Percentiles rank a stretch among this genome's conserved stretches.
phyloP scores from a whole-genome alignment of 139 green algal species.

The Chlorella ohadii region DNA sequence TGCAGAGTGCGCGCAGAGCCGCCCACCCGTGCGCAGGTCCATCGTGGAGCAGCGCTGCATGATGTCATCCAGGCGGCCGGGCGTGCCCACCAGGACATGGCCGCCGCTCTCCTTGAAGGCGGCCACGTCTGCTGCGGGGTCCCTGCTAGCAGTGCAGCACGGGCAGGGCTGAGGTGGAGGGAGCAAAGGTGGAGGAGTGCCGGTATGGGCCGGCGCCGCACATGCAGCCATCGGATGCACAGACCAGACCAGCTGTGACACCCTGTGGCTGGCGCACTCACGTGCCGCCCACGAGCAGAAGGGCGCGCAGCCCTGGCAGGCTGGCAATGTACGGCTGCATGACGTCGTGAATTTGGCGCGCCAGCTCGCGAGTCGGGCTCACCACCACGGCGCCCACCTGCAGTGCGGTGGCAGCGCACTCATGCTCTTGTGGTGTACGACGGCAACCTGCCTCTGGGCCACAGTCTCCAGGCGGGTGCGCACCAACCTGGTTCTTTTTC shows the following conservation, averaged over 20 bases:
- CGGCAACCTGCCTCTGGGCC: neutral
- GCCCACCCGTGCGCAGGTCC: slow-evolving; percentile 60
- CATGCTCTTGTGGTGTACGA: neutral
- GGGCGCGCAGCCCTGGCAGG: slow-evolving; percentile 52
- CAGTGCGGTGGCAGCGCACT: neutral
- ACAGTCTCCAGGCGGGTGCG: neutral
- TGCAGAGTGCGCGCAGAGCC: no score
- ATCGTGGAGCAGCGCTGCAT: slow-evolving; percentile 74
- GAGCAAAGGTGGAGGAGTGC: no score
- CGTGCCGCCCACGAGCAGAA: slow-evolving; percentile 86
- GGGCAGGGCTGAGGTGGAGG: no score
- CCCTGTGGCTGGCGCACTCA: slow-evolving; percentile 35
- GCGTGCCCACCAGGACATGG: slow-evolving; percentile 93
- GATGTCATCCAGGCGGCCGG: slow-evolving; percentile 91
- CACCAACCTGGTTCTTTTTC: slow-evolving; percentile 77
- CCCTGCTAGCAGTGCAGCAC: slow-evolving; percentile 46
- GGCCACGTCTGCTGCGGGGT: slow-evolving; percentile 71
- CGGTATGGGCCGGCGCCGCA: no score
- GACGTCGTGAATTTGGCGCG: slow-evolving; percentile 89
- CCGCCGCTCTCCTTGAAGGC: slow-evolving; percentile 70
- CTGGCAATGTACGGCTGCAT: slow-evolving; percentile 78
- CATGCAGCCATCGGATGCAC: no score
- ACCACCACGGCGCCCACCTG: slow-evolving; percentile 94
- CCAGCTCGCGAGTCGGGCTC: slow-evolving; percentile 94
- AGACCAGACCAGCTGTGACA: no score